Conservation (phyloP, 2,329 filamentous ascomycete genomes). For the Botrytis tulipae region DNA sequence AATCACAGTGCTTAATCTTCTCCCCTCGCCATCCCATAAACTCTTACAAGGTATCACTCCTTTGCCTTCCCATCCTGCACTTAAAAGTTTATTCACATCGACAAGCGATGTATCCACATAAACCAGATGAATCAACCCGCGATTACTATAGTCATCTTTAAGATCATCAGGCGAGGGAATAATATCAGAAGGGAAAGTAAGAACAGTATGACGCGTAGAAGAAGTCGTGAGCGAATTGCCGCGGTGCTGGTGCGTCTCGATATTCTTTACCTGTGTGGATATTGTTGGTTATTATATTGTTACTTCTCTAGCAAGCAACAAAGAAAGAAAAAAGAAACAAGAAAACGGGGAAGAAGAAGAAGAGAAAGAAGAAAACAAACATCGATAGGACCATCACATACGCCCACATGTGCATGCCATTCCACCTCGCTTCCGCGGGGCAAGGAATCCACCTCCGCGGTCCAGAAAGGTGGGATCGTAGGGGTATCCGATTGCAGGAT, state of each 20-base stretch:
- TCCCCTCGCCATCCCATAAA: slow-evolving; percentile 44
- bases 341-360: neutral
- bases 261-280: slow-evolving; percentile 10
- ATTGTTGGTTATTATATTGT: neutral
- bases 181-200: neutral
- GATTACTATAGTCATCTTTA: neutral
- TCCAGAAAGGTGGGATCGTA: slow-evolving; percentile 62
- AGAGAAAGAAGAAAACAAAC: slow-evolving; percentile 4
- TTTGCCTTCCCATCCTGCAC: slow-evolving; percentile 2
- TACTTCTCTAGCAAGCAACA: neutral
- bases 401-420: slow-evolving; percentile 72
- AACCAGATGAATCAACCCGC: neutral
- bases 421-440: slow-evolving; percentile 75
- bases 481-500: neutral
- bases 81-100: neutral
- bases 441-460: slow-evolving; percentile 72
- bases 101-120: slow-evolving; percentile 17
- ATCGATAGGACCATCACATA: slow-evolving; percentile 38
- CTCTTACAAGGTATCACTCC: slow-evolving; percentile 45
- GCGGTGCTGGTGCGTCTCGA: neutral
- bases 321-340: neutral
- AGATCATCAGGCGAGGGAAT: slow-evolving; percentile 16
- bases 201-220: slow-evolving; percentile 15
- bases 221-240: slow-evolving; percentile 5
- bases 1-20: slow-evolving; percentile 33